Percentiles rank a stretch among this genome's conserved stretches.
Conservation (phyloP, 2,329 filamentous ascomycete genomes). For the Botrytis galanthina region DNA sequence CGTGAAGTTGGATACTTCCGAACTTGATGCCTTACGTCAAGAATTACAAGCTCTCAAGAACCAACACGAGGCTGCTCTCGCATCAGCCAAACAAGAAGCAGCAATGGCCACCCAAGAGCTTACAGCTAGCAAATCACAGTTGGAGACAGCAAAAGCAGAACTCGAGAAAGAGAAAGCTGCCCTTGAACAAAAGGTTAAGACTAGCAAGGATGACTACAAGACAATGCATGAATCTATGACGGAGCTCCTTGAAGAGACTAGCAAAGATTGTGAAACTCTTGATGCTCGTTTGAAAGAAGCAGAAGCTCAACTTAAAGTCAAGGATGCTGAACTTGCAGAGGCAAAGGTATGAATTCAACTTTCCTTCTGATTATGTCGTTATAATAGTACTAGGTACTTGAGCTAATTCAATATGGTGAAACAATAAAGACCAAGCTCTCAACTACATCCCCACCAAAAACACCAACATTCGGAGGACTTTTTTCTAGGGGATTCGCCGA, state of each 20-base stretch:
- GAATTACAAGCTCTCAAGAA: conserved; percentile 51
- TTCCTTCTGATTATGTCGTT: conserved; percentile 1
- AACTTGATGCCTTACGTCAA: conserved; percentile 50
- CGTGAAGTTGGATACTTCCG: conserved; percentile 55
- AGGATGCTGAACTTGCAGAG: conserved; percentile 62
- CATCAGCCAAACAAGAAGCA: conserved; percentile 38
- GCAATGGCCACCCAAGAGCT: conserved; percentile 44
- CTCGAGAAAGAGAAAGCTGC: conserved; percentile 53
- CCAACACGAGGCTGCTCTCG: conserved; percentile 46
- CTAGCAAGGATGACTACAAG: conserved; percentile 51
- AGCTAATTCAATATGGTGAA: conserved; percentile 17
- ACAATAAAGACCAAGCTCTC: conserved; percentile 41
- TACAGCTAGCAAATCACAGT: conserved; percentile 31
- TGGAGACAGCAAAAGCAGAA: conserved; percentile 51
- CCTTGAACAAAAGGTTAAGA: conserved; percentile 51
- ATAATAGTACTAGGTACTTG: conserved; percentile 8
- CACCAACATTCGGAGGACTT: conserved; percentile 45
- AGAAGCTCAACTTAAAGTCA: conserved; percentile 46
- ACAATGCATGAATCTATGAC: conserved; percentile 64
- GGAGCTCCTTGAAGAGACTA: conserved; percentile 56
- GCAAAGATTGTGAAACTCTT: conserved; percentile 39
- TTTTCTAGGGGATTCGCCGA: conserved; percentile 54
- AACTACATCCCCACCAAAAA: conserved; percentile 43
- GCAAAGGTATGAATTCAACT: conserved; percentile 47
- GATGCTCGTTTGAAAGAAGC: conserved; percentile 44